A percentile compares a stretch with the other conserved stretches of the same genome.
Conservation (phyloP, 805 yeast species). For the Candida insectorum region DNA sequence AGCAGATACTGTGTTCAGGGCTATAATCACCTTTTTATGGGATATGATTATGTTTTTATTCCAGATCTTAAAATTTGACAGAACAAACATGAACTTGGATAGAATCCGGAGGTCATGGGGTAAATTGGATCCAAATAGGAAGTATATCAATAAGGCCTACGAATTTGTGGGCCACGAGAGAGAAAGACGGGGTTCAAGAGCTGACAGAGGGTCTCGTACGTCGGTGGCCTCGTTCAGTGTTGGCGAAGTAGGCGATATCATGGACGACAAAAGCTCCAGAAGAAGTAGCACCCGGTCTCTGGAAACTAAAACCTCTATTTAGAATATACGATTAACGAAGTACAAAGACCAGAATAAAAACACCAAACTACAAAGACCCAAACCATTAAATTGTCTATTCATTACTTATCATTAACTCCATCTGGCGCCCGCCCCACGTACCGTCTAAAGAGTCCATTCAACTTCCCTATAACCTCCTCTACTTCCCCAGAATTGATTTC, state of each 20-base stretch:
- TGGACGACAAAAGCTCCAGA: no score
- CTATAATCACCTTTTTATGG: conserved; percentile 27
- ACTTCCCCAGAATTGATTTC: background rate
- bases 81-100: conserved; percentile 41
- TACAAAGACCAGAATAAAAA: no score
- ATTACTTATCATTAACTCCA: no score
- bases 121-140: conserved; percentile 39
- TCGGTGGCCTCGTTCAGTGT: no score
- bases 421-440: background rate
- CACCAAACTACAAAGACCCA: no score
- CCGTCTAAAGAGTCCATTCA: background rate
- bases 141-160: conserved; percentile 34
- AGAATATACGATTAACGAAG: no score
- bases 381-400: no score
- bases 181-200: conserved; percentile 4
- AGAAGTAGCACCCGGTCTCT: no score
- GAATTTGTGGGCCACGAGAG: conserved; percentile 22
- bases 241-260: no score
- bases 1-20: conserved; percentile 15
- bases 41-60: conserved; percentile 31
- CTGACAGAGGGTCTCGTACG: no score
- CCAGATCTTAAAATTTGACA: conserved; percentile 34
- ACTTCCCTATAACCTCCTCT: background rate
- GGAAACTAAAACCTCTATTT: no score
- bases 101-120: conserved; percentile 37